Evolutionary conservation across 2,329 filamentous ascomycete genomes (phyloP).

Genomic region (Trichoderma sp.): DNA sequence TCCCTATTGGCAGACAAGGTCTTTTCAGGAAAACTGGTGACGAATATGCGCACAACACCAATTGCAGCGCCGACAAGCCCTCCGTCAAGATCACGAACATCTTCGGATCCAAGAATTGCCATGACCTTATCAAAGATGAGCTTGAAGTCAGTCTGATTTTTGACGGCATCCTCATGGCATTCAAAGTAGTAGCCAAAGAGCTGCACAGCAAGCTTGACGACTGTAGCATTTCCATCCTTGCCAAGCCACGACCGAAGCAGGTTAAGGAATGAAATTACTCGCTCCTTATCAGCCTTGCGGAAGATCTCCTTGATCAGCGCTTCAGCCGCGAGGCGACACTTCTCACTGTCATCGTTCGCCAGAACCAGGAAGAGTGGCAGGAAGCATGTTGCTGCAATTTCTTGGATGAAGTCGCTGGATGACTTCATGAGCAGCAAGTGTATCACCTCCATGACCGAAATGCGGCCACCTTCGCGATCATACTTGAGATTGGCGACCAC

Average conservation of each 20-base stretch:
- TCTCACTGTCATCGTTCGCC: slow-evolving; percentile 83
- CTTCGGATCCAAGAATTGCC: slow-evolving; percentile 55
- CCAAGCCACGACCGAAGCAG: slow-evolving; percentile 76
- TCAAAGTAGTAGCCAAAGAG: slow-evolving; percentile 84
- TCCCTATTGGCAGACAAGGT: slow-evolving; percentile 62
- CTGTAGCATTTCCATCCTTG: slow-evolving; percentile 69
- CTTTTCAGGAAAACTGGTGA: slow-evolving; percentile 63
- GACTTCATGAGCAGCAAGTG: slow-evolving; percentile 86
- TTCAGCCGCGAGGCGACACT: slow-evolving; percentile 80
- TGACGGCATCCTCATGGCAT: slow-evolving; percentile 57
- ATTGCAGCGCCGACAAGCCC: slow-evolving; percentile 76
- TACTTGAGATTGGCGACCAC: slow-evolving; percentile 90
- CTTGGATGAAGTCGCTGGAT: slow-evolving; percentile 77
- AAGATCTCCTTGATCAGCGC: slow-evolving; percentile 81
- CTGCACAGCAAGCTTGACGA: slow-evolving; percentile 74
- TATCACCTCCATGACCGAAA: slow-evolving; percentile 91
- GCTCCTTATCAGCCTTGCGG: slow-evolving; percentile 72
- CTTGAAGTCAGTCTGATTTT: slow-evolving; percentile 67
- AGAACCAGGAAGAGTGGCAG: slow-evolving; percentile 82
- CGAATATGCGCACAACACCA: slow-evolving; percentile 66
- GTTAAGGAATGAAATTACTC: slow-evolving; percentile 67
- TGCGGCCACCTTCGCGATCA: slow-evolving; percentile 79
- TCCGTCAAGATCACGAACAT: slow-evolving; percentile 59
- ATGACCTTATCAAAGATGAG: slow-evolving; percentile 60
- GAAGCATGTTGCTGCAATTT: slow-evolving; percentile 80